Conservation (phyloP, 306 rosid genomes). For the Cyamopsis tetragonoloba region DNA sequence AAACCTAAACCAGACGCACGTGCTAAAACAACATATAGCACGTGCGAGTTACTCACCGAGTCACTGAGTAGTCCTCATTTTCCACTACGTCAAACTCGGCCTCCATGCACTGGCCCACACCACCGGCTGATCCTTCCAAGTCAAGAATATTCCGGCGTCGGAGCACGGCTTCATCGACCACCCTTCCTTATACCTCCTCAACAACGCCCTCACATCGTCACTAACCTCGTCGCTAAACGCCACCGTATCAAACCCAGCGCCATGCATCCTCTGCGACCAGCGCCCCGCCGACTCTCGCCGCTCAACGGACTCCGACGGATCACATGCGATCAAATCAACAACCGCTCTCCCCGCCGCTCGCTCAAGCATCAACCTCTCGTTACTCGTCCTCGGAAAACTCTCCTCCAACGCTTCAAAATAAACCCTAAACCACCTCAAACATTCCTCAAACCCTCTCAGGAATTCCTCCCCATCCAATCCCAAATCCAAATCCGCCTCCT, state of each 20-base stretch:
- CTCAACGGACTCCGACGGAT: conserved; percentile 55
- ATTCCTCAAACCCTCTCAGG: conserved; percentile 70
- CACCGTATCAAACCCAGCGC: conserved; percentile 49
- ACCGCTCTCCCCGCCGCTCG: conserved; percentile 75
- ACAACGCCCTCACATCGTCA: conserved; percentile 78
- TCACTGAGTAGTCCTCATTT: neutral
- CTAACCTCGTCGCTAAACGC: conserved; percentile 82
- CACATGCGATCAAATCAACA: conserved; percentile 72
- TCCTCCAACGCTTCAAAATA: conserved; percentile 84
- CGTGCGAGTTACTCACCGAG: conserved; percentile 36
- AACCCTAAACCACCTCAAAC: conserved; percentile 93
- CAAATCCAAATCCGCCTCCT: conserved; percentile 77
- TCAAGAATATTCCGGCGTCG: conserved; percentile 74
- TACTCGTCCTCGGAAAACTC: conserved; percentile 64
- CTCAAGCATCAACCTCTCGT: conserved; percentile 74
- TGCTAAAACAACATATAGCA: conserved; percentile 35
- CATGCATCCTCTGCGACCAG: conserved; percentile 77
- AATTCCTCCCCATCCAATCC: conserved; percentile 74
- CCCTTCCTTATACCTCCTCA: conserved; percentile 88
- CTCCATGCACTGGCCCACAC: conserved; percentile 99
- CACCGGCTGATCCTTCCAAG: conserved; percentile 88
- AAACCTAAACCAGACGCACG: conserved; percentile 36
- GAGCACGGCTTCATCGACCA: conserved; percentile 76
- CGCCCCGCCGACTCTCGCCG: conserved; percentile 62
- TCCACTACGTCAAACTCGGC: conserved; percentile 46